A percentile compares a stretch with the other conserved stretches of the same genome.
phyloP scores from a whole-genome alignment of 768 basidiomycete species.

The Leccinum sublutescens region DNA sequence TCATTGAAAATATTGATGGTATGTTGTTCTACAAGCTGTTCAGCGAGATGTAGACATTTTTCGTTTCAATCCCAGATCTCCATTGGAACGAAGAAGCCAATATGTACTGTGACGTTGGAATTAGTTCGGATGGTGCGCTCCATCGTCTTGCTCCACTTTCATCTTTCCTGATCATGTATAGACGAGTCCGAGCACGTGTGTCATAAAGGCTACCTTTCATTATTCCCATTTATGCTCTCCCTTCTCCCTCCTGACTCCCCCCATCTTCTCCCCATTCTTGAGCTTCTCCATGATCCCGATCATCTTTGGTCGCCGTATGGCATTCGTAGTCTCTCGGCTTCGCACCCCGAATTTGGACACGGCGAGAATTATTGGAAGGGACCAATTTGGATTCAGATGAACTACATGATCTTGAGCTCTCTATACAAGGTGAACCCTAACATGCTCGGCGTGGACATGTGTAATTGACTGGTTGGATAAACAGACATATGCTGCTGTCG shows the following conservation, averaged over 20 bases:
- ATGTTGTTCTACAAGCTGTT: background rate
- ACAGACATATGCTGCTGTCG: slow-evolving; percentile 72
- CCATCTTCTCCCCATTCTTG: slow-evolving; percentile 77
- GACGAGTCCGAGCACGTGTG: slow-evolving; percentile 93
- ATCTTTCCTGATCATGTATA: slow-evolving; percentile 29
- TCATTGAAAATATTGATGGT: slow-evolving; percentile 87
- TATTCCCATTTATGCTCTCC: slow-evolving; percentile 89
- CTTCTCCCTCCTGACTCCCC: slow-evolving; percentile 77
- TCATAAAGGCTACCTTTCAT: slow-evolving; percentile 88
- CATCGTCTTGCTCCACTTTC: background rate
- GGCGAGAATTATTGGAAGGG: slow-evolving; percentile 99
- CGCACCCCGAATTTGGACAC: slow-evolving; percentile 84
- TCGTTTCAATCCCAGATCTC: slow-evolving; percentile 52
- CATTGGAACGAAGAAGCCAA: slow-evolving; percentile 88
- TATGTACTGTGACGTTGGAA: slow-evolving; percentile 92
- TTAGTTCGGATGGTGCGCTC: slow-evolving; percentile 75
- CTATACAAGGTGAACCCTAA: slow-evolving; percentile 60
- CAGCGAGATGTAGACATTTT: background rate
- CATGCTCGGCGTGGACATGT: background rate
- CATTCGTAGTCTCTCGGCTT: slow-evolving; percentile 82
- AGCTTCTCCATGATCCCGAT: slow-evolving; percentile 73
- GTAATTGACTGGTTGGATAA: slow-evolving; percentile 5
- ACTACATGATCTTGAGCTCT: slow-evolving; percentile 82
- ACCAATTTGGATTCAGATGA: slow-evolving; percentile 97
- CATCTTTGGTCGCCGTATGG: slow-evolving; percentile 94